phyloP scores from a whole-genome alignment of 768 basidiomycete genomes.

The Austroboletus eburneus region DNA sequence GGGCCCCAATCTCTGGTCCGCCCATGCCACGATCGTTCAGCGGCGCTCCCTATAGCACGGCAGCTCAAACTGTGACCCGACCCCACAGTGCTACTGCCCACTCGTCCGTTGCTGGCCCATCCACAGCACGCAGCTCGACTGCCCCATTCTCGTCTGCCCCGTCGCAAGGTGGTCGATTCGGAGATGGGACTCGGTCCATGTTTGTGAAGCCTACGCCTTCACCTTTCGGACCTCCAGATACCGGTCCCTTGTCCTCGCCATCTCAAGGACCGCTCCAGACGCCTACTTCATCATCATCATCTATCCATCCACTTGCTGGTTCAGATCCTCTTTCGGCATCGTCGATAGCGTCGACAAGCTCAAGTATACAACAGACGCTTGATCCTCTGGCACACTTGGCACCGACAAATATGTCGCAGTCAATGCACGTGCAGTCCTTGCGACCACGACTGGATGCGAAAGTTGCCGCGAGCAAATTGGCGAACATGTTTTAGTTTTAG shows the following conservation, averaged over 20 bases:
- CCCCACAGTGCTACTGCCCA: slow-evolving; percentile 38
- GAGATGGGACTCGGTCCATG: slow-evolving; percentile 80
- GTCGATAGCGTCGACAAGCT: slow-evolving; percentile 5
- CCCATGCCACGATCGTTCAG: slow-evolving; percentile 19
- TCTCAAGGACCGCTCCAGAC: slow-evolving; percentile 23
- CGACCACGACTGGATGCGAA: slow-evolving; percentile 76
- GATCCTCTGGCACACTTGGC: slow-evolving; percentile 64
- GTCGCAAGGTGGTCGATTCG: slow-evolving; percentile 60
- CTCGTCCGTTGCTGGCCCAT: slow-evolving; percentile 55
- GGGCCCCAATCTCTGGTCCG: slow-evolving; percentile 17
- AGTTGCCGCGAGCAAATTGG: slow-evolving; percentile 85
- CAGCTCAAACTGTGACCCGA: slow-evolving; percentile 21
- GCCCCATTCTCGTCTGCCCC: slow-evolving; percentile 38
- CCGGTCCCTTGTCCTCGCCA: slow-evolving; percentile 35
- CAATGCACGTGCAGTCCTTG: slow-evolving; percentile 68
- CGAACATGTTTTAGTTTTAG: slow-evolving; percentile 72
- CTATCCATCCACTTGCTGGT: slow-evolving; percentile 18
- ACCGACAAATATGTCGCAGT: slow-evolving; percentile 65
- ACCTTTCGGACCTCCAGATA: slow-evolving; percentile 31
- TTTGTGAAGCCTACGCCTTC: slow-evolving; percentile 53
- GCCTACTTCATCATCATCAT: slow-evolving; percentile 1
- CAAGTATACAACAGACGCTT: slow-evolving; percentile 31
- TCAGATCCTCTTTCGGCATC: slow-evolving; percentile 13
- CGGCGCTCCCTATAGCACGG: slow-evolving; percentile 15
- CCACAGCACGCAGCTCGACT: slow-evolving; percentile 26